Base-by-base conservation (phyloP, 2,329 filamentous ascomycete species). In the Scorias spongiosa region DNA sequence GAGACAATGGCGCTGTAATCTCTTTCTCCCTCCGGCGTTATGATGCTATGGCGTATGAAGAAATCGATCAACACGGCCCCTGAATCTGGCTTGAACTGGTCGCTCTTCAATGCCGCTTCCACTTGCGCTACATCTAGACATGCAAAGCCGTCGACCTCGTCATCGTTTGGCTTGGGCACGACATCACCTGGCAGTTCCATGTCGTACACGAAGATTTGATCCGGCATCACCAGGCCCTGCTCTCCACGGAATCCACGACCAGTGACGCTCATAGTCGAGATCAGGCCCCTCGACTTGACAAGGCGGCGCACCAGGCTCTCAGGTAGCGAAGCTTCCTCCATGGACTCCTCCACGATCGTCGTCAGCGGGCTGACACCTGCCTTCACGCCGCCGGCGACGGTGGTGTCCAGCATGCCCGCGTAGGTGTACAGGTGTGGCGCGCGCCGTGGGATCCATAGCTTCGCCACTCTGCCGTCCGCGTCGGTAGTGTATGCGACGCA, bases 51-150 rank as follows among this genome's bases (percentile, higher is more conserved):
- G 42, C 88, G 75, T 53, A 93, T 71, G 57, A 96, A 81, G 65
- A 96, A 96, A 60, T 95, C 86, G 39, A 94, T 64, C 57, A 89
- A 65, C 34, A 93, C 75, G 45, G 88, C 63, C n/a, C 82, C 81
- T 62, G 87, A 93, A 62, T 96, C 95, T 2, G 87, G 82, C 67
- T 98, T 98, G 68, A 88, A 96, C 51, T 80, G 74, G 10, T 81
- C 84, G 40, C 67, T 66, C 14, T 71, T 72, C 54, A 96, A 66
- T 37, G 80, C 78, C 44, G 69, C 67, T 60, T 78, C 74, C 39
- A 91, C 75, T 62, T 93, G 74, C 17, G 80, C 74, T 29, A 94
- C 72, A 2, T 73, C 77, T 73, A 78, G 80, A 44, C 93, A 68
- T 55, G 75, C 73, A 59, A 96, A 96, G 49, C 76, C 75, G 56